Evolutionary conservation across 2,329 filamentous ascomycete species (phyloP), one percentile per base, ranked within the genome.

Genomic region (Aureobasidium melanogenum): DNA sequence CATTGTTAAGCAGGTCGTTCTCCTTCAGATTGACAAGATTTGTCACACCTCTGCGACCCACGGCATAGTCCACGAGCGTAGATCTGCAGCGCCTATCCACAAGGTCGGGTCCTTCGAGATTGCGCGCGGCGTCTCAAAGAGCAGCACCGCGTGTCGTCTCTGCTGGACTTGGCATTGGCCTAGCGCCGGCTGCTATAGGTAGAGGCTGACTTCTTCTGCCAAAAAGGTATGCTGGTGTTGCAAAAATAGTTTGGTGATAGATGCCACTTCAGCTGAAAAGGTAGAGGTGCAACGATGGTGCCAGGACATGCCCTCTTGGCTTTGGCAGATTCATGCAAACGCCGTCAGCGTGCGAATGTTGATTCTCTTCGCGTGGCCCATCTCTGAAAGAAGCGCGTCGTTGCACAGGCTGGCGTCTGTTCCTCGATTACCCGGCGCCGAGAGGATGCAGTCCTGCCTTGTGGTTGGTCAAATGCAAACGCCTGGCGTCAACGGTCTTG

Each of bases 321-420:
- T 47, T 54, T 56, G 52, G 26, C 17, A 36, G 19, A 58, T 58
- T 47, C 56, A 48, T 59, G 56, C 56, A 32, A 59, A 48, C 50
- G 43, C 44, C 44, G 56, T 59, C 43, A 59, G 56, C 43, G 28
- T 22, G 38, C 19, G 22, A 59, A 22, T n/a, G 44, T 58, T 22
- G 7, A 43, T 43, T 19, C 22, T 19, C 44, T 28, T 59, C 22
- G 44, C 34, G 30, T 46, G 41, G 32, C 44, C 43, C 44, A 22
- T 24, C 28, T 59, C 26, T 48, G 44, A n/a, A n/a, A 50, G 44
- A 59, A 59, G 56, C 56, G 56, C 56, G 56, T 59, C 56, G 43
- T 59, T 50, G 44, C 56, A 59, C 56, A 39, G 32, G 44, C 56
- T 44, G 56, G 56, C 56, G 56, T 34, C 43, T 59, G 56, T 59